These are phyloP conservation scores for Adiantum capillusveneris DNA, from an alignment of 75 land plant genomes.

Conservation along the genomic window DNA sequence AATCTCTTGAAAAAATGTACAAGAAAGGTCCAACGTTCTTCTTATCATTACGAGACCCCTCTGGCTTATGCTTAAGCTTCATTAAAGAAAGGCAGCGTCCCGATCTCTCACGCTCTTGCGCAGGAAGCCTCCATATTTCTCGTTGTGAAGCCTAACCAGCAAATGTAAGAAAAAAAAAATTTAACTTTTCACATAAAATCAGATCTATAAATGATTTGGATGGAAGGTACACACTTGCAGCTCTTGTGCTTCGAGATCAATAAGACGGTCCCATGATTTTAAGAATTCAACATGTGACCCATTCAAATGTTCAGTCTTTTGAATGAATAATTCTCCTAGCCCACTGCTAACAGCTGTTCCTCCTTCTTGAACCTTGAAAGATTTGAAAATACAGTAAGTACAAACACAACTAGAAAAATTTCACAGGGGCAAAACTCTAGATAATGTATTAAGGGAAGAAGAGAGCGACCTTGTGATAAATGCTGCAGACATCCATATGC, in stretches of 20 bases:
- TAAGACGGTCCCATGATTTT: slow-evolving; percentile 56
- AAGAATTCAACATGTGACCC: slow-evolving; percentile 41
- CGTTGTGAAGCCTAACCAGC: slow-evolving; percentile 36
- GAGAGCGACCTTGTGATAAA: slow-evolving; percentile 76
- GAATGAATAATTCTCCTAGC: slow-evolving; percentile 58
- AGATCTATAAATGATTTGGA: background rate
- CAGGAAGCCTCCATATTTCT: slow-evolving; percentile 38
- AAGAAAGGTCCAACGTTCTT: background rate
- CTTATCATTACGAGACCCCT: background rate
- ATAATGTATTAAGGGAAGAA: background rate
- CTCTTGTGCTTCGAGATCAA: slow-evolving; percentile 76
- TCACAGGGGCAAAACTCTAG: background rate
- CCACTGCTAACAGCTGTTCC: slow-evolving; percentile 70
- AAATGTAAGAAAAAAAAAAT: background rate
- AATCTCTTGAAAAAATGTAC: slow-evolving; percentile 6
- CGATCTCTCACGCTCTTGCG: slow-evolving; percentile 16
- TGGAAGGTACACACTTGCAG: slow-evolving; percentile 29
- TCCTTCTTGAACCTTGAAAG: slow-evolving; percentile 47
- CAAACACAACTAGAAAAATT: background rate
- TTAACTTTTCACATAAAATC: background rate
- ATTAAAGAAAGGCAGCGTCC: slow-evolving; percentile 41
- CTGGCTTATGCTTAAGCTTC: slow-evolving; percentile 34
- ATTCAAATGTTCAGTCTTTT: slow-evolving; percentile 38
- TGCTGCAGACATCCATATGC: slow-evolving; percentile 56
- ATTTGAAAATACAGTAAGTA: too few relatives aligned